These are phyloP conservation scores for Pouteria glomerata DNA, from an alignment of 148 eudicot species.

Conservation along the genomic window DNA sequence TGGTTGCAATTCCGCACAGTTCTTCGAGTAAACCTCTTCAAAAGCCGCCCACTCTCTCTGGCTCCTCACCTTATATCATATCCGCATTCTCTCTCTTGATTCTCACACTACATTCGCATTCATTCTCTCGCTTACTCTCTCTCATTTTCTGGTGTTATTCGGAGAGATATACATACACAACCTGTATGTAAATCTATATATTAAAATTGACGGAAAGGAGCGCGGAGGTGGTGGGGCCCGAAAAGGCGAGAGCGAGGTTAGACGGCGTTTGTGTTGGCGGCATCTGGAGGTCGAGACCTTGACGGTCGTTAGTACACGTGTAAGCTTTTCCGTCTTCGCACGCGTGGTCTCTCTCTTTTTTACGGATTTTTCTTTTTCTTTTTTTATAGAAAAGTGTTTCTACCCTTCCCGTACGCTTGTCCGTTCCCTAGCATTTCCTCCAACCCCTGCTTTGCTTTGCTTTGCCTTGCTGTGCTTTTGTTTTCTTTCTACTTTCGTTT, in stretches of 20 bases:
- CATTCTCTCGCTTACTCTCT: neutral
- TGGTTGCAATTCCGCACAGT: neutral
- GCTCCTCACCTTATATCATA: no score
- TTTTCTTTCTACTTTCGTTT: no score
- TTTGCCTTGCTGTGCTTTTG: no score
- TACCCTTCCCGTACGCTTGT: no score
- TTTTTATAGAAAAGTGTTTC: no score
- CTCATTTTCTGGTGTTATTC: conserved; percentile 1
- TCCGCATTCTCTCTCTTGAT: neutral
- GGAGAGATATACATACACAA: neutral
- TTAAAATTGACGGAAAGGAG: neutral
- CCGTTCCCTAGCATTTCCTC: no score
- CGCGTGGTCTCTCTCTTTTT: no score
- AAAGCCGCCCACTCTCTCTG: no score
- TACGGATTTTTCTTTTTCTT: no score
- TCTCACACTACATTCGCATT: neutral
- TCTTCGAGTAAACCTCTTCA: neutral
- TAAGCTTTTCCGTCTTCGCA: no score
- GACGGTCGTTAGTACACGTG: conserved; percentile 4
- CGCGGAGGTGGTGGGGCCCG: conserved; percentile 6
- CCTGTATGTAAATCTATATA: neutral
- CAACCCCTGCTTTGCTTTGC: no score
- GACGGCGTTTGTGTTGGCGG: neutral
- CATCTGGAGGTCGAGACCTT: neutral
- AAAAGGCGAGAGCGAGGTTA: neutral